phyloP scores from a whole-genome alignment of 2,329 filamentous ascomycete genomes.

The Curvularia lunata region DNA sequence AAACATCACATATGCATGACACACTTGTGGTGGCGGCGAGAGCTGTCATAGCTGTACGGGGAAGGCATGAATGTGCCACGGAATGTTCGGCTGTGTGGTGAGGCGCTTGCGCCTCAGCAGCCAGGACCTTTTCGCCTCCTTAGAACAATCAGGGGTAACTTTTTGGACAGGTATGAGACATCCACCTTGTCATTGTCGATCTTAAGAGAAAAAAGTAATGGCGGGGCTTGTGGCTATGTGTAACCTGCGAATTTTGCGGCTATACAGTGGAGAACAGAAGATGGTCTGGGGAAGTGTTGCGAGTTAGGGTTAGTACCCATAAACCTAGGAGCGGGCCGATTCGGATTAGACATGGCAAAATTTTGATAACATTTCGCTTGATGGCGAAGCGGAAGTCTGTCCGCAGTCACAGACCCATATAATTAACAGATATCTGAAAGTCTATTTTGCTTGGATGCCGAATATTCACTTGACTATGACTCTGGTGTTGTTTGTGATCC shows the following conservation, averaged over 20 bases:
- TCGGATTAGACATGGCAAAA: neutral
- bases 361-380: neutral
- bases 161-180: neutral
- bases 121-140: neutral
- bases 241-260: neutral
- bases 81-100: neutral
- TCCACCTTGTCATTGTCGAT: neutral
- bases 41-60: neutral
- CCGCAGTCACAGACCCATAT: neutral
- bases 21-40: neutral
- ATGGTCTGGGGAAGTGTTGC: neutral
- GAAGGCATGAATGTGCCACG: neutral
- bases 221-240: neutral
- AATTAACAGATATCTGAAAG: neutral
- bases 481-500: neutral
- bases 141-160: neutral
- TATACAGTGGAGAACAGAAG: neutral
- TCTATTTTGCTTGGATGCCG: neutral
- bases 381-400: neutral
- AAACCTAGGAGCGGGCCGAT: neutral
- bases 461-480: neutral
- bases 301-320: neutral
- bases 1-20: neutral
- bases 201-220: neutral
- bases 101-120: neutral